phyloP scores from a whole-genome alignment of 1,139 yeast genomes.

The Hyphopichia burtonii region DNA sequence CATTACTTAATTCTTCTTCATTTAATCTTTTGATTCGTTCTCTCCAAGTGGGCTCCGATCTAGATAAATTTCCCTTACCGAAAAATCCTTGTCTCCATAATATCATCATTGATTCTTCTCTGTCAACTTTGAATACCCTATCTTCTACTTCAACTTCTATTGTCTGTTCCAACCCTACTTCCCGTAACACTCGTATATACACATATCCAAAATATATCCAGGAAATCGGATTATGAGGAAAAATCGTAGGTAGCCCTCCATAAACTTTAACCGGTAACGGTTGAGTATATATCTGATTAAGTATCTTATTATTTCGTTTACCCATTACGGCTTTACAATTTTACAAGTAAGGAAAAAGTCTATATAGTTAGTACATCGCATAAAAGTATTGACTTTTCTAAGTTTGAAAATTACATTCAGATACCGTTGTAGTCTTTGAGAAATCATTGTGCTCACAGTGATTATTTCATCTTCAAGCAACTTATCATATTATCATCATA shows the following conservation, averaged over 20 bases:
- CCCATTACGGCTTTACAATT: conserved; percentile 13
- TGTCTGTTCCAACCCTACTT: conserved; percentile 13
- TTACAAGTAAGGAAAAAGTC: background rate
- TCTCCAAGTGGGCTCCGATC: conserved; percentile 93
- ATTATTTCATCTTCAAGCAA: conserved; percentile 55
- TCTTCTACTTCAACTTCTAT: conserved; percentile 21
- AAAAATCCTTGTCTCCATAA: conserved; percentile 90
- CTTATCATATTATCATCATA: conserved; percentile 11
- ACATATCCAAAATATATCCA: conserved; percentile 49
- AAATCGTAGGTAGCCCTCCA: conserved; percentile 42
- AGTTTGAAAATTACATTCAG: conserved; percentile 55
- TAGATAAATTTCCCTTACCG: conserved; percentile 86
- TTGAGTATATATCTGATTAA: conserved; percentile 35
- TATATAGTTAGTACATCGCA: no score
- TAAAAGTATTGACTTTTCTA: no score
- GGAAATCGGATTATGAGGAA: conserved; percentile 59
- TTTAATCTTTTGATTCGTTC: conserved; percentile 56
- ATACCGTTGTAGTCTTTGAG: conserved; percentile 99
- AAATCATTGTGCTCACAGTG: conserved; percentile 75
- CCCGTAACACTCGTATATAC: conserved; percentile 12
- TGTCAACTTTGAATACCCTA: conserved; percentile 45
- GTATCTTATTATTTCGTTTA: conserved; percentile 21
- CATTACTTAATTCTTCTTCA: conserved; percentile 47
- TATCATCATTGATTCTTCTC: conserved; percentile 46
- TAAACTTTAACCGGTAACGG: conserved; percentile 53